These are phyloP conservation scores for Beauveria sp. DNA, from an alignment of 2,329 filamentous ascomycete genomes.

Conservation along the genomic window DNA sequence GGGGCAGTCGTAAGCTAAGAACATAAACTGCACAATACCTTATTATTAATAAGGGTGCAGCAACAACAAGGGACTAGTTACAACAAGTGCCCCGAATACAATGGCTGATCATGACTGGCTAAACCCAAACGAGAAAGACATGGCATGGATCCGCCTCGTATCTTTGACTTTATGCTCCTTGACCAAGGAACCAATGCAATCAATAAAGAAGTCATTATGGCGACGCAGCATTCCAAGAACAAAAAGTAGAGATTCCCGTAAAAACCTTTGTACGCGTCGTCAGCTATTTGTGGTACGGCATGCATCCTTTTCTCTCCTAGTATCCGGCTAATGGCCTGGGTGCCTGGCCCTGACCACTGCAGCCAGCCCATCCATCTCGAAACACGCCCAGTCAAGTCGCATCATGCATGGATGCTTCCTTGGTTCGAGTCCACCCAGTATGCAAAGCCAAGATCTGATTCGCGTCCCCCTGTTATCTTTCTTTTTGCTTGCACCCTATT, in stretches of 20 bases:
- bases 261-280: too few species aligned
- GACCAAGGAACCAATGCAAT: too few species aligned
- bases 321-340: background rate
- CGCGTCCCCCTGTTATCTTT: background rate
- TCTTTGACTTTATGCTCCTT: too few species aligned
- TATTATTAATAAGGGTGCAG: too few species aligned
- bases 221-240: too few species aligned
- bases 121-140: too few species aligned
- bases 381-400: background rate
- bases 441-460: constrained; percentile 4
- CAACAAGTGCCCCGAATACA: background rate
- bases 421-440: background rate
- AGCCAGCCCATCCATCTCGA: background rate
- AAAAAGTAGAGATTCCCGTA: too few species aligned
- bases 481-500: background rate
- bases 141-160: too few species aligned
- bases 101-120: background rate
- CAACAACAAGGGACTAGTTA: too few species aligned
- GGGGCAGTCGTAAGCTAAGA: background rate
- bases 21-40: background rate
- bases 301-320: too few species aligned
- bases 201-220: too few species aligned
- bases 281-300: too few species aligned
- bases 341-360: background rate
- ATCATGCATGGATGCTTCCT: constrained; percentile 1